Evolutionary conservation across 192 early-diverging fungal genomes (phyloP).

Genomic region (Helicostylum pulchrum): DNA sequence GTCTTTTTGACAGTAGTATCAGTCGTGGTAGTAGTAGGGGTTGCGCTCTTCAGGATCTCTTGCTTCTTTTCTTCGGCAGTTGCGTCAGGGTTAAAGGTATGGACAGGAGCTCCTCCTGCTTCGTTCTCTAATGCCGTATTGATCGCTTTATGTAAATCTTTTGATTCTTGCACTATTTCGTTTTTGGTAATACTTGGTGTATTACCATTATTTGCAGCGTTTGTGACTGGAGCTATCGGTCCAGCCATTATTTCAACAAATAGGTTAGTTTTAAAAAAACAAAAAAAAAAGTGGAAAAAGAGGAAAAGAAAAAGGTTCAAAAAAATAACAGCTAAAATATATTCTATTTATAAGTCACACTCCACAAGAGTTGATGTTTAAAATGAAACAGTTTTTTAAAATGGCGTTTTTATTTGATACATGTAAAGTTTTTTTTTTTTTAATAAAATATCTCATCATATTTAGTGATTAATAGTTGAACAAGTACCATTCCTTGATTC

Average conservation of each 20-base stretch:
- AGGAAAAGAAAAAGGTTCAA: background rate
- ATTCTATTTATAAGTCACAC: background rate
- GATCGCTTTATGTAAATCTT: slow-evolving; percentile 3
- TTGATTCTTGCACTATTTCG: background rate
- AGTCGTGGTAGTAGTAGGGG: background rate
- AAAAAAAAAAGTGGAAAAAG: background rate
- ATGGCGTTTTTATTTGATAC: too few species aligned
- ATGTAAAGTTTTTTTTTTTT: background rate
- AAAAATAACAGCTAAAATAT: background rate
- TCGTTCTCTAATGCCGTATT: background rate
- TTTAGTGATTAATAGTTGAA: slow-evolving; percentile 14
- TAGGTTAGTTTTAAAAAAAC: background rate
- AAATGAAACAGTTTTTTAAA: background rate
- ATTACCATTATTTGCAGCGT: too few species aligned
- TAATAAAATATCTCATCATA: background rate
- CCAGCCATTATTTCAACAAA: too few species aligned
- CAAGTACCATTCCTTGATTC: slow-evolving; percentile 30
- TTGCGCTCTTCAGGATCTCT: background rate
- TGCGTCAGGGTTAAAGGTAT: slow-evolving; percentile 10
- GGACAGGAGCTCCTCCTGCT: background rate
- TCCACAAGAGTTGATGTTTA: background rate
- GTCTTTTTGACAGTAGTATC: slow-evolving; percentile 4
- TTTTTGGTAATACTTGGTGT: too few species aligned
- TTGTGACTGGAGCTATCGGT: too few species aligned
- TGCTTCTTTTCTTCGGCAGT: slow-evolving; percentile 1